Evolutionary conservation across 1,139 yeast species (phyloP).

Genomic region (Magnusiomyces fungicola): DNA sequence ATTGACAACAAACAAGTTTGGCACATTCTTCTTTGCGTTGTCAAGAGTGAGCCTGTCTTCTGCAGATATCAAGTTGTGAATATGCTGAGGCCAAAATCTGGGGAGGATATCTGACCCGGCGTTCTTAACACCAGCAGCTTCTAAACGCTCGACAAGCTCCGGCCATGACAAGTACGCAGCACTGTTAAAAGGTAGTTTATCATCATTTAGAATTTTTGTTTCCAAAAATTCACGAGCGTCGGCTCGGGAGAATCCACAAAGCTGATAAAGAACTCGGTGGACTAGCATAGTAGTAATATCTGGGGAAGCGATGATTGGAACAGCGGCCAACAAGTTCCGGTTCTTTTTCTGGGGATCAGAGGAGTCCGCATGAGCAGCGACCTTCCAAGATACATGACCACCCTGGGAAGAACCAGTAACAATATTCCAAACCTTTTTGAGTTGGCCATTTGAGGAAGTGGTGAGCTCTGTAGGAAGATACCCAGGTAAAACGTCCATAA

Average conservation of each 20-base stretch:
- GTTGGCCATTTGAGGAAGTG: neutral
- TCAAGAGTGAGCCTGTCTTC: slow-evolving; percentile 11
- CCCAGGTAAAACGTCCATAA: slow-evolving; percentile 45
- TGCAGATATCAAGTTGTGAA: slow-evolving; percentile 7
- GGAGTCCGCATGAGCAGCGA: slow-evolving; percentile 11
- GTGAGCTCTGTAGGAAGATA: slow-evolving; percentile 31
- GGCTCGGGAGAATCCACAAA: neutral
- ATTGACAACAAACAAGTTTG: slow-evolving; percentile 7
- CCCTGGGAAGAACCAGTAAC: slow-evolving; percentile 55
- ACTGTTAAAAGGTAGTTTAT: neutral
- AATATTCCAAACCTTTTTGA: slow-evolving; percentile 30
- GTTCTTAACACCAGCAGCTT: neutral
- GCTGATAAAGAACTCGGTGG: slow-evolving; percentile 14
- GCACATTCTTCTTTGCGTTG: neutral
- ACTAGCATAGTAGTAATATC: slow-evolving; percentile 12
- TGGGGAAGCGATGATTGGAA: slow-evolving; percentile 15
- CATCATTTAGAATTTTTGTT: neutral
- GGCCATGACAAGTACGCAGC: neutral
- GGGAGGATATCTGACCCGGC: neutral
- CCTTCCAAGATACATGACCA: slow-evolving; percentile 45
- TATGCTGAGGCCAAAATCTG: slow-evolving; percentile 10
- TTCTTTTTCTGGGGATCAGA: neutral
- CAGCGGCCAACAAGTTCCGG: slow-evolving; percentile 9
- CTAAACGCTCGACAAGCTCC: neutral
- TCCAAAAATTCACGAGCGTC: neutral